Evolutionary conservation across 164 flowering plant species (phyloP).

Genomic region (Echeveria elegans): DNA sequence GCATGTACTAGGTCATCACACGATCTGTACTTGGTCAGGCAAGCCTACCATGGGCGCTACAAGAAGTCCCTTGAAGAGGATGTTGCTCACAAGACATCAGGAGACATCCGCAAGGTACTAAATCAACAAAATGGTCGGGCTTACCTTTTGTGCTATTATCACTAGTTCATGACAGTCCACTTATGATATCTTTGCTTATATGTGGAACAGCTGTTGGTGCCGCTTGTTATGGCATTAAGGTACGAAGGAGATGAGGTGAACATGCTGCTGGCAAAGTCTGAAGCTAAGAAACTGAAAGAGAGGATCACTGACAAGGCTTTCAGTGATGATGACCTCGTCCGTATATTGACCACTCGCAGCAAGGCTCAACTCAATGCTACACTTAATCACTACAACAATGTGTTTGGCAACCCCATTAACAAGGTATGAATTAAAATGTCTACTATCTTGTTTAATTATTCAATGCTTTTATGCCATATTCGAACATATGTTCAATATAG

Average conservation of each 20-base stretch:
- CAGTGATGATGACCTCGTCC: slow-evolving; percentile 54
- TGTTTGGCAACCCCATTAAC: slow-evolving; percentile 39
- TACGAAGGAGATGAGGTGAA: slow-evolving; percentile 65
- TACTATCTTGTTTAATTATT: background rate
- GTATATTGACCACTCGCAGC: slow-evolving; percentile 72
- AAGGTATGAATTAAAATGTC: slow-evolving; percentile 29
- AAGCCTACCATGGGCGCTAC: slow-evolving; percentile 59
- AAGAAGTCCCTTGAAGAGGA: slow-evolving; percentile 86
- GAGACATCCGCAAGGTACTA: slow-evolving; percentile 63
- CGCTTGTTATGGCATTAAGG: slow-evolving; percentile 53
- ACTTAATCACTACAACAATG: slow-evolving; percentile 53
- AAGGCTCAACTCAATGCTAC: slow-evolving; percentile 72
- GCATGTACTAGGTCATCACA: slow-evolving; percentile 59
- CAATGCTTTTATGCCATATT: background rate
- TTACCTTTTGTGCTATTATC: background rate
- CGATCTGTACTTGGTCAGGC: slow-evolving; percentile 15
- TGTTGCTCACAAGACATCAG: slow-evolving; percentile 57
- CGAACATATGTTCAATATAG: slow-evolving; percentile 16
- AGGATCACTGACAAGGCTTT: slow-evolving; percentile 41
- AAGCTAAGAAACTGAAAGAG: slow-evolving; percentile 57
- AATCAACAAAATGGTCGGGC: background rate
- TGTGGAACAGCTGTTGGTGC: slow-evolving; percentile 46
- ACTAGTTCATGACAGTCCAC: background rate
- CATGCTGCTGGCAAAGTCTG: slow-evolving; percentile 45
- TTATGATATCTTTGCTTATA: background rate